A percentile compares a stretch with the other conserved stretches of the same genome.
Evolutionary conservation across 2,329 filamentous ascomycete species (phyloP).

Genomic region (Coleophoma cylindrospora): DNA sequence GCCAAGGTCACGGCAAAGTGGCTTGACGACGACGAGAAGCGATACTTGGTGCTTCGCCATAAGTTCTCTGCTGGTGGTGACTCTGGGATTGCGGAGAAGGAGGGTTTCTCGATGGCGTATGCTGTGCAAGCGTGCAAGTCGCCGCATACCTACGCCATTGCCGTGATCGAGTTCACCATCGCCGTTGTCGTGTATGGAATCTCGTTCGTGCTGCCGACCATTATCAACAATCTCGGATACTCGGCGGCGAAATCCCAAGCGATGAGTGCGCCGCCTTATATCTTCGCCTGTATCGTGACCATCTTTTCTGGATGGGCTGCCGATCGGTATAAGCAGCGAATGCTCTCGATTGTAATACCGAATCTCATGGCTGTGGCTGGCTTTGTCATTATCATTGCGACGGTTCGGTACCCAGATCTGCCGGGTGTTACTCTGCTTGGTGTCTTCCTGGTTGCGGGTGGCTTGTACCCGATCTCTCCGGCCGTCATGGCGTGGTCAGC

Average conservation of each 20-base stretch:
- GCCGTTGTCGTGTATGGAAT: slow-evolving; percentile 72
- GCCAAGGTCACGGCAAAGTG: slow-evolving; percentile 58
- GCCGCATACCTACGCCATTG: slow-evolving; percentile 40
- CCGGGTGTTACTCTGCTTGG: slow-evolving; percentile 72
- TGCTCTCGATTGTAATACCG: slow-evolving; percentile 62
- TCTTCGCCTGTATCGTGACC: slow-evolving; percentile 68
- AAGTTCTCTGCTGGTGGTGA: slow-evolving; percentile 54
- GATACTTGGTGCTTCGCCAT: slow-evolving; percentile 44
- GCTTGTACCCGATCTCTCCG: slow-evolving; percentile 70
- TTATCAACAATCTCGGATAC: slow-evolving; percentile 62
- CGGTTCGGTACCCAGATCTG: slow-evolving; percentile 25
- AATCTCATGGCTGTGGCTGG: slow-evolving; percentile 65
- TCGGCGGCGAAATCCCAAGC: slow-evolving; percentile 41
- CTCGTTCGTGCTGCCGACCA: slow-evolving; percentile 68
- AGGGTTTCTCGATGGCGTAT: slow-evolving; percentile 61
- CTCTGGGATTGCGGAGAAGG: slow-evolving; percentile 50
- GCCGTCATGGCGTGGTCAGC: slow-evolving; percentile 71
- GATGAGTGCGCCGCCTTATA: slow-evolving; percentile 49
- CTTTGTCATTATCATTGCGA: slow-evolving; percentile 63
- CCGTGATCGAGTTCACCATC: slow-evolving; percentile 74
- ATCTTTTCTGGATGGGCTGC: slow-evolving; percentile 68
- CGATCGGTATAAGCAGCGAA: slow-evolving; percentile 66
- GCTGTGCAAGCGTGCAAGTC: slow-evolving; percentile 40
- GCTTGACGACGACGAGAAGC: slow-evolving; percentile 59
- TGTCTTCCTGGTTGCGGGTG: slow-evolving; percentile 74